Evolutionary conservation across 139 green algal species (phyloP).

Genomic region (Tetradesmus obliquus): DNA sequence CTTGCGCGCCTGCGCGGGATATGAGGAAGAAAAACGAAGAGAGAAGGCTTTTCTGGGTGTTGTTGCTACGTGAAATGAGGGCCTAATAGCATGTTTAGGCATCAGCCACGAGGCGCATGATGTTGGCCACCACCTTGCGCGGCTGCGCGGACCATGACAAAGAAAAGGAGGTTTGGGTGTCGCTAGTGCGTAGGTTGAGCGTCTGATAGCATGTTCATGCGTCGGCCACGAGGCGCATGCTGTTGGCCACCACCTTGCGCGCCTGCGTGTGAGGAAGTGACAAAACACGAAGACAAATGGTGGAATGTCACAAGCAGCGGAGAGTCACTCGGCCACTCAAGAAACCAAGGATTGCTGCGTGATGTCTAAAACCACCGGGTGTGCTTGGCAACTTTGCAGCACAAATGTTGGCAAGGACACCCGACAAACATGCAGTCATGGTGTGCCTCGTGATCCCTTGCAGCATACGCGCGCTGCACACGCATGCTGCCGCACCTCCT

Average conservation of each 20-base stretch:
- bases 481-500: conserved; percentile 22
- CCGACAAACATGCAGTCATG: too few species aligned
- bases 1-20: conserved; percentile 38
- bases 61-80: not conserved
- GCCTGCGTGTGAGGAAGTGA: not conserved
- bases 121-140: conserved; percentile 61
- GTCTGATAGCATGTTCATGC: not conserved
- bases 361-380: too few species aligned
- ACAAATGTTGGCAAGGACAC: too few species aligned
- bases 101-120: conserved; percentile 66
- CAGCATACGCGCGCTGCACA: too few species aligned
- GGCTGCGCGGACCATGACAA: not conserved
- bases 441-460: too few species aligned
- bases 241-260: conserved; percentile 60
- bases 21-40: not conserved
- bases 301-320: too few species aligned
- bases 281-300: too few species aligned
- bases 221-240: conserved; percentile 67
- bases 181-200: too few species aligned
- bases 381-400: too few species aligned
- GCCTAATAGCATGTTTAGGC: not conserved
- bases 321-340: too few species aligned
- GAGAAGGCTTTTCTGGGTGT: not conserved
- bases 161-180: too few species aligned
- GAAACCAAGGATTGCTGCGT: too few species aligned